Evolutionary conservation across 2,329 filamentous ascomycete genomes (phyloP), one percentile per base, ranked within the genome.

Genomic region (Zymoseptoria crescenta): DNA sequence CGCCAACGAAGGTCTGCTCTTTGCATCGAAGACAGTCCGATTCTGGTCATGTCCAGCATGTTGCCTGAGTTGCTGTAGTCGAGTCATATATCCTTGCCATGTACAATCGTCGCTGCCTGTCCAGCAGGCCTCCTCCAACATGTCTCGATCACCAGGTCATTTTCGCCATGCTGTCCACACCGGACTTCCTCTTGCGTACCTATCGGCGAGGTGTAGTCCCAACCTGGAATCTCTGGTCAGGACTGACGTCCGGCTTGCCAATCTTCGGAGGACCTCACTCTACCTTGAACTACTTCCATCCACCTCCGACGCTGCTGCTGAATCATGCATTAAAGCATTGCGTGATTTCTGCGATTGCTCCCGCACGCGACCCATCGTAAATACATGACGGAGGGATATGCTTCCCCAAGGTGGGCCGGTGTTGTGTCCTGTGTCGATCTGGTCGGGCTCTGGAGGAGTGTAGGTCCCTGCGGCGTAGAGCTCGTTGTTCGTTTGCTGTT

Each of bases 371-470:
- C 79, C 78, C 27, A 72, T 70, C 45, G 74, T 72, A 35, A 81
- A 72, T 10, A 81, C 73, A 61, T 81, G 75, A 48, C 76, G 79
- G 74, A 90, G 79, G 61, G 81, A 87, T 64, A 89, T 73, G 20
- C 86, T 81, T 41, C 88, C 88, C 88, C 87, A 91, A 0, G 87
- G 87, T 2, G 90, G 75, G 0, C 87, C 87, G 0, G 85, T 85
- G 6, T 83, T 77, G 10, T 81, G 78, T 54, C 81, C 80, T 41
- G 68, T 70, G 59, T 73, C 73, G 41, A 88, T 76, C 49, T 87
- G 83, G 13, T 77, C 75, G 3, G 83, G 76, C 20, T 81, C 78
- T 0, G 86, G 84, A 1, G 84, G 80, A 16, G 79, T 79, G 70
- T 91, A 91, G 60, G 82, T 81, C 69, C 82, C 82, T 50, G 80